Evolutionary conservation across 2,329 filamentous ascomycete genomes (phyloP), one percentile per base, ranked within the genome.

Genomic region (Pseudogymnoascus sp.): DNA sequence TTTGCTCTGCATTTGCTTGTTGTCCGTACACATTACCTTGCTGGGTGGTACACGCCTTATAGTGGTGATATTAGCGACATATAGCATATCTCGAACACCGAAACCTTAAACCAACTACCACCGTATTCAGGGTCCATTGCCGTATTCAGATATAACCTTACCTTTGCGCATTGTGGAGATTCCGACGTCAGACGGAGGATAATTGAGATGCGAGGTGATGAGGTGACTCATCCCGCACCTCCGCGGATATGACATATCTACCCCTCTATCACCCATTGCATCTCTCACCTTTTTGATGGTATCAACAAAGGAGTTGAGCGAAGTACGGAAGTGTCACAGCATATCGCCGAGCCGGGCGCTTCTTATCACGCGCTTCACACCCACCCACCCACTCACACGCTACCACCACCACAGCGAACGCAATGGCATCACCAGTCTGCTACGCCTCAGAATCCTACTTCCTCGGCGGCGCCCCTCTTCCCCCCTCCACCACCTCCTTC

Each of bases 401-500:
- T 13, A 25, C 2, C n/a, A 25, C 21, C 21, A 48, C n/a, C 16
- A 19, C 37, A 16, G 6, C 1, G n/a, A 23, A 3, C 43, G 10
- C 43, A n/a, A 48, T 48, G 43, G 43, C 54, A 14, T 60, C 54
- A 11, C 25, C 54, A 60, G 54, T 60, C 34, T 60, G 54, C 54
- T 60, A 60, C 54, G 54, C 54, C 5, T 6, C 36, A 10, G 41
- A 62, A 62, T 19, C 61, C 28, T 11, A 41, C 61, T 43, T 62
- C 25, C 25, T 39, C 36, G 37, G 8, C 37, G 28, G 16, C 61
- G 41, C 25, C 61, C 31, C 37, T 8, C 4, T n/a, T 19, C 61
- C 61, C 7, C 11, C 34, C 25, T 2, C 21, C 21, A 8, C 48
- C 48, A n/a, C 21, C 4, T 14, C 25, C n/a, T n/a, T 25, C 28